Evolutionary conservation across 192 early-diverging fungal species (phyloP).

Genomic region (Rhizoclosmatium sp.): DNA sequence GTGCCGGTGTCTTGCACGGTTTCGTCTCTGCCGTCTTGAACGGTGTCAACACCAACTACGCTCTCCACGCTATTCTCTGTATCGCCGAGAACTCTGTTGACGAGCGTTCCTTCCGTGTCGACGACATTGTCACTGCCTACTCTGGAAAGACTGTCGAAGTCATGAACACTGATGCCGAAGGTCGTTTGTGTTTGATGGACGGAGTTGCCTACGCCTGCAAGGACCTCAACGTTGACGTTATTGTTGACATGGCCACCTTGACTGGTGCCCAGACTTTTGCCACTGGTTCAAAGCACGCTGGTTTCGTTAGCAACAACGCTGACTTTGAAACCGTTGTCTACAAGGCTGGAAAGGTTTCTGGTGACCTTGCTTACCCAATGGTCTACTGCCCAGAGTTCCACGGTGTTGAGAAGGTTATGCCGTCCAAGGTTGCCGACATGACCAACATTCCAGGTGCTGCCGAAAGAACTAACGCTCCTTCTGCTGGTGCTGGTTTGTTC

Average conservation of each 20-base stretch:
- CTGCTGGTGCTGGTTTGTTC: conserved; percentile 59
- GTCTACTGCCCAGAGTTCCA: conserved; percentile 42
- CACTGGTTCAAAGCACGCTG: conserved; percentile 59
- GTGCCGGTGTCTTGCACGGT: conserved; percentile 54
- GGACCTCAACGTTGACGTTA: conserved; percentile 50
- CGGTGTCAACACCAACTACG: conserved; percentile 15
- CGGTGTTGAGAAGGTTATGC: conserved; percentile 30
- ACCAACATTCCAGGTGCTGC: conserved; percentile 39
- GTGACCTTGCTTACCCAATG: conserved; percentile 55
- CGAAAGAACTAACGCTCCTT: conserved; percentile 55
- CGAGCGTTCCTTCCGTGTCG: conserved; percentile 35
- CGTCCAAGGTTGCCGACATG: conserved; percentile 57
- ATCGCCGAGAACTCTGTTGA: conserved; percentile 63
- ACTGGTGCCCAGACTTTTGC: conserved; percentile 62
- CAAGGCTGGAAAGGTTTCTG: conserved; percentile 46
- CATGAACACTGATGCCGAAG: conserved; percentile 62
- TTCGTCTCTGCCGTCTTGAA: conserved; percentile 51
- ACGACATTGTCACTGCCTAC: conserved; percentile 58
- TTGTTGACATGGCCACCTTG: conserved; percentile 65
- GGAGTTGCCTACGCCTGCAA: conserved; percentile 60
- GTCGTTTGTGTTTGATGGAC: conserved; percentile 54
- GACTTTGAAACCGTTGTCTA: conserved; percentile 51
- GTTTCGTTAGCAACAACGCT: conserved; percentile 48
- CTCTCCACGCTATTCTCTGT: conserved; percentile 56
- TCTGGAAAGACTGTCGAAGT: conserved; percentile 65